Base-by-base conservation (phyloP, 2,329 filamentous ascomycete species). In the Epichloe festucae region DNA sequence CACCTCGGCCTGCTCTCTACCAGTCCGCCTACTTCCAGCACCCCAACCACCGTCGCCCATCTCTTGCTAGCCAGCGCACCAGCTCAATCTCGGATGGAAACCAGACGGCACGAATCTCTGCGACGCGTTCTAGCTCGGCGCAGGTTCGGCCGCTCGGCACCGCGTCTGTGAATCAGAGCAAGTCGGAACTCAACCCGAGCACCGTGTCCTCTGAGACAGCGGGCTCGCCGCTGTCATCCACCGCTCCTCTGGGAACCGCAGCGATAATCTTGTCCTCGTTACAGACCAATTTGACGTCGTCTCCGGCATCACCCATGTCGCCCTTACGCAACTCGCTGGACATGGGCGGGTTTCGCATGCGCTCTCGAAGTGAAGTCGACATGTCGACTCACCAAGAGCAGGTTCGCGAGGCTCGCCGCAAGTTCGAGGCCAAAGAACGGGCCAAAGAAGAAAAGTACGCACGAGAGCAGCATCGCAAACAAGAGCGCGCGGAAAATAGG, bases 361-460 rank as follows among this genome's bases (percentile, higher is more conserved):
- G 81, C 55, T 77, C 76, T 47, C 76, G 77, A 54, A 81, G 78
- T 41, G 79, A 83, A 56, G 67, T 81, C 15, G 77, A 81, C 59
- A 73, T 75, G 5, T 71, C 68, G 12, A 70, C 71, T 1, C 76
- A 77, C 31, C 69, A 74, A 48, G 78, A 81, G 54, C 76, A 79
- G 42, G 76, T 84, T 36, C 74, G 77, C 44, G 75, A 77, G 59
- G 80, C 79, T 4, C 78, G 81, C 50, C 77, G 77, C 58, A 80
- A 78, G 59, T 84, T 83, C 55, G 74, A 81, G 60, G 76, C 80
- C 60, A 79, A 77, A 61, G 79, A 84, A 63, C 71, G 71, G 15
- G 69, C 69, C 50, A 83, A 84, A 65, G 75, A 82, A 38, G 79
- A 82, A 60, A 82, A 81, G 60, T 78, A 78, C 47, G 78, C 76